Evolutionary conservation across 2,329 filamentous ascomycete species (phyloP).

Genomic region (Neopestalotiopsis sp.): DNA sequence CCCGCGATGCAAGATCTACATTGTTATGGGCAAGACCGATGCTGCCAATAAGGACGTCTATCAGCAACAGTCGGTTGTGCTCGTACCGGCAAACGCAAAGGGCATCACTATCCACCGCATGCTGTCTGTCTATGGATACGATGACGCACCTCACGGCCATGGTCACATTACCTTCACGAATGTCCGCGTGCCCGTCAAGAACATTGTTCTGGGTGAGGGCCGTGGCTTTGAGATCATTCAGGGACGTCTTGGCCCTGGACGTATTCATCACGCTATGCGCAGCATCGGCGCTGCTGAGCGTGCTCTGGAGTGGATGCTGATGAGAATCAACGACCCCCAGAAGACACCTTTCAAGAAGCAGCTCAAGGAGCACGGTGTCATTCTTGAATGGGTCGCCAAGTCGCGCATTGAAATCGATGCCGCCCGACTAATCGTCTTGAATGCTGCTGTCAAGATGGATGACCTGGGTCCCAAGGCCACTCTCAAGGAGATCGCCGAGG

Average conservation of each 20-base stretch:
- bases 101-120: constrained; percentile 94
- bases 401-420: constrained; percentile 94
- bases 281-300: constrained; percentile 89
- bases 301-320: constrained; percentile 93
- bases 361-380: constrained; percentile 87
- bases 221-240: constrained; percentile 98
- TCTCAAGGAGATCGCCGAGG: constrained; percentile 91
- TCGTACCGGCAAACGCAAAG: constrained; percentile 80
- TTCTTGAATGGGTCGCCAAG: constrained; percentile 92
- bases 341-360: constrained; percentile 93
- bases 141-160: constrained; percentile 98
- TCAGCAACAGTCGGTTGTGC: constrained; percentile 89
- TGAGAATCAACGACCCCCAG: constrained; percentile 87
- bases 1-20: constrained; percentile 88
- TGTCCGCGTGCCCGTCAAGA: constrained; percentile 82
- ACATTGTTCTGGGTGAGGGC: constrained; percentile 90
- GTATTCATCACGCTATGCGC: constrained; percentile 98
- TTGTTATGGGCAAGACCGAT: constrained; percentile 95
- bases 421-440: constrained; percentile 86
- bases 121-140: constrained; percentile 92
- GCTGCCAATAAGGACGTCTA: constrained; percentile 77
- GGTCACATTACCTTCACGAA: constrained; percentile 90
- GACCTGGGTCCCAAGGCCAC: constrained; percentile 85
- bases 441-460: constrained; percentile 96
- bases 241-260: constrained; percentile 90